Evolutionary conservation across 164 flowering plant genomes (phyloP), one percentile per base, ranked within the genome.

Genomic region (Vitis rupestris): DNA sequence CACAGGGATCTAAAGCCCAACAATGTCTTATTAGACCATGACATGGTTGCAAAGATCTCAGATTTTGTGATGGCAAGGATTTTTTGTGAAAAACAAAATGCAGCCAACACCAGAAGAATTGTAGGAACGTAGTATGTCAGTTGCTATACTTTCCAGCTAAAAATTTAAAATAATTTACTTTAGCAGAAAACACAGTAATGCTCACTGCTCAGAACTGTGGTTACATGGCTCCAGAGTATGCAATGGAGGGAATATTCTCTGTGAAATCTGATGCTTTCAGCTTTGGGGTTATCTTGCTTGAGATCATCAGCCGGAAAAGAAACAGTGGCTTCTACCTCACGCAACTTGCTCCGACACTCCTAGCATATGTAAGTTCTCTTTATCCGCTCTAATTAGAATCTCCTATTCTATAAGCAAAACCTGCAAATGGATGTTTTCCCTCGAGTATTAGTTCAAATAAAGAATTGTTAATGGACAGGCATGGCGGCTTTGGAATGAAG

Each of bases 21-120:
- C 64, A 79, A 79, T 62, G 60, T 82, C 12, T 16, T 76, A 17
- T 55, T 82, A 8, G 85, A 79, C 31, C 14, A 70, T 14, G 76
- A 82, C 0, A 54, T 72, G 71, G 70, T 63, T 47, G 77, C 27
- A 23, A 79, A 73, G 51, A 79, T 80, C 11, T 69, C 79, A 17
- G 85, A 77, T 55, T 75, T 79, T 30, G 85, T 77, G 47, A 74
- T 74, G 73, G 83, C 83, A 51, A 70, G 76, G 56, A 70, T 72
- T 9, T 72, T 76, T 57, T 66, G 66, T 17, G 73, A 68, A 17
- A 66, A 76, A 6, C 73, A 76, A 16, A 50, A 13, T 58, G 23
- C 59, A 9, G 77, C 75, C 9, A 74, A 67, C 67, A 80, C 80
- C 3, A 71, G 29, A 9, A 78, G 78, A 63, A 64, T 78, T 8